These are phyloP conservation scores for Suhomyces panamericanus DNA, from an alignment of 1,139 yeast species.

Conservation along the genomic window DNA sequence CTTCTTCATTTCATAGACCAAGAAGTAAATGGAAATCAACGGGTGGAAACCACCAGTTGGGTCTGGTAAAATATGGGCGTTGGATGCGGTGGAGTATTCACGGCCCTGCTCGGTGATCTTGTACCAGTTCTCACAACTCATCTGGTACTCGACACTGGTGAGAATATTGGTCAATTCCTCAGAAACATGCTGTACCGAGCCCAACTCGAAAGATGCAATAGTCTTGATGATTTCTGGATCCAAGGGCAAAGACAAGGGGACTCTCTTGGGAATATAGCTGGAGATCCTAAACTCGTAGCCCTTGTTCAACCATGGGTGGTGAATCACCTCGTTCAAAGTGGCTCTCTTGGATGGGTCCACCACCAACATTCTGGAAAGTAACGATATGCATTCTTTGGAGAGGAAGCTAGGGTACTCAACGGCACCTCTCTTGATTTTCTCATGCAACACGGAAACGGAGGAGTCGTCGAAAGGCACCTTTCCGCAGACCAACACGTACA, in stretches of 20 bases:
- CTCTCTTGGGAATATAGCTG: conserved; percentile 71
- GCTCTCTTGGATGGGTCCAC: conserved; percentile 87
- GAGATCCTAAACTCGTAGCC: conserved; percentile 79
- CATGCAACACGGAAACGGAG: conserved; percentile 88
- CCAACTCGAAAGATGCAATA: conserved; percentile 80
- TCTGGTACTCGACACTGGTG: conserved; percentile 65
- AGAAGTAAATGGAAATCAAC: conserved; percentile 76
- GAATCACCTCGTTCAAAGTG: conserved; percentile 69
- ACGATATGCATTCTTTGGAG: conserved; percentile 78
- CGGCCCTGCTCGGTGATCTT: conserved; percentile 43
- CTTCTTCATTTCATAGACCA: conserved; percentile 80
- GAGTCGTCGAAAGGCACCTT: conserved; percentile 98
- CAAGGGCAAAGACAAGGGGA: conserved; percentile 73
- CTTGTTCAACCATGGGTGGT: conserved; percentile 93
- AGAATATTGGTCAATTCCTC: conserved; percentile 60
- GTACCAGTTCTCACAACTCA: conserved; percentile 67
- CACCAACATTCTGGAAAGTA: conserved; percentile 85
- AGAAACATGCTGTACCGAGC: conserved; percentile 59
- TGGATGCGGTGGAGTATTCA: conserved; percentile 43
- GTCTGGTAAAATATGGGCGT: conserved; percentile 52
- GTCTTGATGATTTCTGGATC: conserved; percentile 70
- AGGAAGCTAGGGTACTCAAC: conserved; percentile 89
- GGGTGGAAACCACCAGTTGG: conserved; percentile 95
- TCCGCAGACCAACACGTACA: conserved; percentile 93
- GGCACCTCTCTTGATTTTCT: conserved; percentile 87